Evolutionary conservation across 768 basidiomycete genomes (phyloP), one percentile per base, ranked within the genome.

Genomic region (Lyophyllum semitale): DNA sequence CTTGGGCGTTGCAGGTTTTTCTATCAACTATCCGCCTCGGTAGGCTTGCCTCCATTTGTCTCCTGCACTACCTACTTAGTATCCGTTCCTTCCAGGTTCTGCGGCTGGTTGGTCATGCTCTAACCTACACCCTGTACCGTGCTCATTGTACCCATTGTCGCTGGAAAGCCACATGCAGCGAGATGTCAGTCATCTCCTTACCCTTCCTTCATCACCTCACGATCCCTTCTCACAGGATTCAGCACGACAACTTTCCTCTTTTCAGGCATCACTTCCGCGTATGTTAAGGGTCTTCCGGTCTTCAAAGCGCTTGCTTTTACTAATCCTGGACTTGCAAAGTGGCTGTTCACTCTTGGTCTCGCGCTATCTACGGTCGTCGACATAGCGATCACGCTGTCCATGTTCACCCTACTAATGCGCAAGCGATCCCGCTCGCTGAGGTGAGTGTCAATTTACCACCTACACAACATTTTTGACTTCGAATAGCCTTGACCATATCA

Each of bases 281-380:
- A n/a, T n/a, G n/a, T n/a, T n/a, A n/a, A n/a, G n/a, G n/a, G n/a
- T n/a, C n/a, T n/a, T n/a, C n/a, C n/a, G n/a, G n/a, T n/a, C n/a
- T n/a, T n/a, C n/a, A n/a, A n/a, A n/a, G n/a, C n/a, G n/a, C n/a
- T n/a, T n/a, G 9, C n/a, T 6, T 2, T 5, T 38, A n/a, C n/a
- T 2, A 18, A 2, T 3, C n/a, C 17, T n/a, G n/a, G 11, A 30
- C 11, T 27, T 29, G 25, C 32, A 30, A 45, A 79, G 77, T 79
- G 77, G 76, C 57, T 77, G 8, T 78, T 79, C 44, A 78, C 78
- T 9, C 65, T 74, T 9, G 77, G 77, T 17, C 65, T 78, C 9
- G 69, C 74, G 1, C 63, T 78, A 30, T 78, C 77, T 3, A 73
- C 73, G 17, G 61, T 64, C n/a, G 67, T 75, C 2, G 77, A 78